These are phyloP conservation scores for Lachancea fermentati DNA, from an alignment of 805 yeast species.

Conservation along the genomic window DNA sequence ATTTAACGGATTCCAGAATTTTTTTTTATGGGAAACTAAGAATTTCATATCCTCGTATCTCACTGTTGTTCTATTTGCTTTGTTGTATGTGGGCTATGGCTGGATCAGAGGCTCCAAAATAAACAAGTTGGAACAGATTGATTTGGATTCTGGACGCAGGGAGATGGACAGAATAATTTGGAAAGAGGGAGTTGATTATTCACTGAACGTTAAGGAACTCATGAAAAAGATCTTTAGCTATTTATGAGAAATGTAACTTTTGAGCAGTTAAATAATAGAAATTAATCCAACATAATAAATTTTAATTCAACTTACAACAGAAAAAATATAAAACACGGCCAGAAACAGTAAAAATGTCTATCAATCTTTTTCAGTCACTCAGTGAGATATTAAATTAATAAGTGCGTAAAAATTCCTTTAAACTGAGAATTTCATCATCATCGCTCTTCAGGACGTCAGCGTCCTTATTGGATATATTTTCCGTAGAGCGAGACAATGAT, in stretches of 20 bases:
- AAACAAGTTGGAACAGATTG: conserved; percentile 62
- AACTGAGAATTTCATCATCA: not conserved
- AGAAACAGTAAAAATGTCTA: too few relatives aligned
- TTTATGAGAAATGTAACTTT: conserved; percentile 2
- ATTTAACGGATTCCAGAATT: conserved; percentile 55
- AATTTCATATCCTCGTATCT: conserved; percentile 59
- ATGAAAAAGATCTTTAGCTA: conserved; percentile 14
- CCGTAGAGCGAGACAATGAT: not conserved
- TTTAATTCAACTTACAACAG: not conserved
- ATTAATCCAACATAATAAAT: too few relatives aligned
- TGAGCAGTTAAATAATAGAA: too few relatives aligned
- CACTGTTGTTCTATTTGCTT: conserved; percentile 43
- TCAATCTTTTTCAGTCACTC: too few relatives aligned
- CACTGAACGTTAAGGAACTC: conserved; percentile 13
- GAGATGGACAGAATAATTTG: conserved; percentile 73
- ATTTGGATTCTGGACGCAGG: conserved; percentile 73
- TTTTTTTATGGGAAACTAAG: conserved; percentile 52
- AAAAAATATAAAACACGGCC: not conserved
- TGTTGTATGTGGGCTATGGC: conserved; percentile 49
- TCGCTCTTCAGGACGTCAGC: too few relatives aligned
- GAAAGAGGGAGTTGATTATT: conserved; percentile 58
- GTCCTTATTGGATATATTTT: too few relatives aligned
- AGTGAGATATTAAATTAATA: too few relatives aligned
- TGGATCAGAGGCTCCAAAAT: conserved; percentile 50
- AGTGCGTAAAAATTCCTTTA: not conserved